These are phyloP conservation scores for Erigeron canadensis DNA, from an alignment of 129 eudicot genomes.

Conservation along the genomic window DNA sequence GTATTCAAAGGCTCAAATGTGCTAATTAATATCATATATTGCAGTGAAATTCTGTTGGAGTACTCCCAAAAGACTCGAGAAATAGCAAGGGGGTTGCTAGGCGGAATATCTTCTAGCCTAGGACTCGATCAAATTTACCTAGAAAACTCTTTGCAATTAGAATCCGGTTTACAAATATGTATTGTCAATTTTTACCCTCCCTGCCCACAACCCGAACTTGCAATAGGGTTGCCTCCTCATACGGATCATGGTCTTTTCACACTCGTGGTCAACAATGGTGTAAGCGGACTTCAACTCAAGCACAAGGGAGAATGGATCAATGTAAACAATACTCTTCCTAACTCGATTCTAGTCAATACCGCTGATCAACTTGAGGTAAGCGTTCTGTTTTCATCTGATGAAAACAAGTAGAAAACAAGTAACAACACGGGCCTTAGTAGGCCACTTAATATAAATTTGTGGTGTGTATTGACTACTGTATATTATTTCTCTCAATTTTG, in stretches of 20 bases:
- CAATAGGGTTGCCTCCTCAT: constrained; percentile 44
- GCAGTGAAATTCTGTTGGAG: constrained; percentile 49
- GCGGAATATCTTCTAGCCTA: constrained; percentile 43
- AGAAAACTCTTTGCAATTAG: constrained; percentile 33
- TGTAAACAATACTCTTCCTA: constrained; percentile 44
- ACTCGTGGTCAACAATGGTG: constrained; percentile 30
- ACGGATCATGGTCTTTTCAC: constrained; percentile 42
- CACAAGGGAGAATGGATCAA: constrained; percentile 50
- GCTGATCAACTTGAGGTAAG: constrained; percentile 17
- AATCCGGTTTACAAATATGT: constrained; percentile 31
- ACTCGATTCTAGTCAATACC: constrained; percentile 53
- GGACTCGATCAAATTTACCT: constrained; percentile 43
- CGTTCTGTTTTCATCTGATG: not conserved
- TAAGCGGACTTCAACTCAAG: constrained; percentile 47
- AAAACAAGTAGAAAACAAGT: no score
- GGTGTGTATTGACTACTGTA: no score
- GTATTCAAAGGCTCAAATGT: not conserved
- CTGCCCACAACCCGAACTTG: constrained; percentile 51
- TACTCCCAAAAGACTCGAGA: constrained; percentile 38
- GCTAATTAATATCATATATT: constrained; percentile 1
- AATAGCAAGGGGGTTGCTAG: constrained; percentile 36
- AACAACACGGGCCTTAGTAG: constrained; percentile 21
- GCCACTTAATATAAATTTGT: no score
- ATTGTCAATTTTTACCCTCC: constrained; percentile 37
- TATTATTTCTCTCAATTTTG: no score